These are phyloP conservation scores for Neurospora hispaniola DNA, from an alignment of 495 filamentous ascomycete species.

Conservation along the genomic window DNA sequence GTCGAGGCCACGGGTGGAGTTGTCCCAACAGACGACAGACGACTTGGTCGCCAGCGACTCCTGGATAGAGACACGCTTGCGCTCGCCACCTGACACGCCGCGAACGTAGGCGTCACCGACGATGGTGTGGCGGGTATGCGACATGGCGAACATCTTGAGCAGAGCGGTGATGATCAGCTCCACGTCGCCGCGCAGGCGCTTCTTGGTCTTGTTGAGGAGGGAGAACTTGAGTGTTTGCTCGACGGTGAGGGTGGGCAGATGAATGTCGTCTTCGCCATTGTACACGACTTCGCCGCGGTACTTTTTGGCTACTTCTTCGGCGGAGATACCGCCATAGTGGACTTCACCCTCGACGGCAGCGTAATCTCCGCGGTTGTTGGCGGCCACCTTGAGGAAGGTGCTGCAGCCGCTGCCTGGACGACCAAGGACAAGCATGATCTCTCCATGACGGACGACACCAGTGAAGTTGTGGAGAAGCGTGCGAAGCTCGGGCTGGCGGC, in stretches of 20 bases:
- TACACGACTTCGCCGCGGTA: slow-evolving; percentile 78
- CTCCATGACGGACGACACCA: slow-evolving; percentile 65
- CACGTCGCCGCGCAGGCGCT: slow-evolving; percentile 54
- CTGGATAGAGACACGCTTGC: slow-evolving; percentile 47
- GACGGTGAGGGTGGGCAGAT: slow-evolving; percentile 69
- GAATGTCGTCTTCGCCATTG: slow-evolving; percentile 72
- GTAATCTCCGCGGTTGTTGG: slow-evolving; percentile 57
- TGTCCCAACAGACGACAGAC: slow-evolving; percentile 50
- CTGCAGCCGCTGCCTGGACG: slow-evolving; percentile 71
- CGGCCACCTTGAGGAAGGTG: slow-evolving; percentile 68
- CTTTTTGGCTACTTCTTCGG: slow-evolving; percentile 53
- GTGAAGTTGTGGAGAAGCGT: slow-evolving; percentile 67
- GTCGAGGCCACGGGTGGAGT: slow-evolving; percentile 73
- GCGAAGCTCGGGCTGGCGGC: slow-evolving; percentile 32
- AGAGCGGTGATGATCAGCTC: slow-evolving; percentile 59
- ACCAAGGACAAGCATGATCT: slow-evolving; percentile 77
- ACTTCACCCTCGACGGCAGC: slow-evolving; percentile 62
- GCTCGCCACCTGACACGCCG: slow-evolving; percentile 54
- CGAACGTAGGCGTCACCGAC: slow-evolving; percentile 80
- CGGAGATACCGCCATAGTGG: slow-evolving; percentile 65
- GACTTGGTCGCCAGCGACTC: slow-evolving; percentile 37
- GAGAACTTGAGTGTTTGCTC: slow-evolving; percentile 76
- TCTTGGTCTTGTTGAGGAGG: slow-evolving; percentile 73
- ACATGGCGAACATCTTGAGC: slow-evolving; percentile 65
- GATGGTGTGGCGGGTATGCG: slow-evolving; percentile 68